Evolutionary conservation across 148 eudicot genomes (phyloP).

Genomic region (Spergularia marina): DNA sequence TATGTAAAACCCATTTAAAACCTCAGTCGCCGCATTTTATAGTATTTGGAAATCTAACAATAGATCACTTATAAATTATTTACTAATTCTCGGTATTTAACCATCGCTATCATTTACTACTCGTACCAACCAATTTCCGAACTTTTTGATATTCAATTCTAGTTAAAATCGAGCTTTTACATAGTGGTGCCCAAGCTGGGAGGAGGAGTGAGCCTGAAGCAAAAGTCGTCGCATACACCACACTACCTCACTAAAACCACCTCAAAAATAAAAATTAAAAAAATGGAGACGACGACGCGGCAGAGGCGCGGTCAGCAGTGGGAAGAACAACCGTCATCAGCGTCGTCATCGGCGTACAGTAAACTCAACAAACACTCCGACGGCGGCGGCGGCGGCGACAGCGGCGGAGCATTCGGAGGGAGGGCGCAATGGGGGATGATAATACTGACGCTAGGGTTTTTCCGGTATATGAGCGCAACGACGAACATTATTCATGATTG

Average conservation of each 20-base stretch:
- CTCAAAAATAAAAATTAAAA: slow-evolving; percentile 15
- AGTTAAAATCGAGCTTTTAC: no score
- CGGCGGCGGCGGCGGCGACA: slow-evolving; percentile 25
- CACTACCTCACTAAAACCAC: not conserved
- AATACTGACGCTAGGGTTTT: slow-evolving; percentile 54
- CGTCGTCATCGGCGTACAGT: slow-evolving; percentile 45
- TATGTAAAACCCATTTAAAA: no score
- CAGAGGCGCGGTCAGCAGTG: slow-evolving; percentile 52
- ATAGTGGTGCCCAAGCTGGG: no score
- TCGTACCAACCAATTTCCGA: no score
- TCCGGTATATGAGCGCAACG: slow-evolving; percentile 83
- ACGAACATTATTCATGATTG: slow-evolving; percentile 94
- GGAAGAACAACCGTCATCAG: slow-evolving; percentile 42
- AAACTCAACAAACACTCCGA: slow-evolving; percentile 63
- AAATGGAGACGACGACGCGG: slow-evolving; percentile 56
- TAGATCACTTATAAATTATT: no score
- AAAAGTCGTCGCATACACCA: slow-evolving; percentile 9
- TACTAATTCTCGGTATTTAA: no score
- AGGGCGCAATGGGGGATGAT: slow-evolving; percentile 56
- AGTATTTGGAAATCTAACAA: no score
- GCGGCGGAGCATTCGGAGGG: slow-evolving; percentile 31
- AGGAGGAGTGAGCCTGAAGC: slow-evolving; percentile 10
- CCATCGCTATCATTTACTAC: no score
- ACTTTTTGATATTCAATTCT: no score
- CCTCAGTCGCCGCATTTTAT: no score